Evolutionary conservation across 352 stramenopile genomes (phyloP), one percentile per base, ranked within the genome.

Genomic region (Globisporangium perplexum): DNA sequence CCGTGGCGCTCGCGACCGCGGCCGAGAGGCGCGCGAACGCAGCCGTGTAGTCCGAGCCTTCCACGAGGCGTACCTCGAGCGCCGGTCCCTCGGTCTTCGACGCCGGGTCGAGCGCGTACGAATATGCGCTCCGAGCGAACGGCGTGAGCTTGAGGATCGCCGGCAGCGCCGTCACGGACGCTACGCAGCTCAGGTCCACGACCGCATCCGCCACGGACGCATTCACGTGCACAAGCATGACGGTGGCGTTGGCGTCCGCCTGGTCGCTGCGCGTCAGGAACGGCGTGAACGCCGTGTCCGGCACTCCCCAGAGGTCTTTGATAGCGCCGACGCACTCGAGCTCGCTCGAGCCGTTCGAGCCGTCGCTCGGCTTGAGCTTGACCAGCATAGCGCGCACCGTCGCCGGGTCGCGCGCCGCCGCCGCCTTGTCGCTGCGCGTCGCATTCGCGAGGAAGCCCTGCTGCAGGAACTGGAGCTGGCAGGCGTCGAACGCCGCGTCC

Each of bases 101-200:
- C 24, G 64, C 68, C 5, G 47, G 49, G 8, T 65, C 62, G 18
- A 59, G 60, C 0, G 64, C 63, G 15, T 80, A 59, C 39, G 60
- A 63, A 31, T 71, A 72, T 24, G 70, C 72, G n/a, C 72, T 81
- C n/a, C 72, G 72, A 0, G 75, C 77, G 52, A 88, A 88, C 28
- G 77, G 77, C 62, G 74, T 88, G 49, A 88, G 74, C 60, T 88
- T 88, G 49, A 88, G 63, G 66, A 88, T 79, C 0, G 77, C 65
- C 12, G 77, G 77, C 31, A 88, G 41, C 7, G 71, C 57, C 3
- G 73, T 81, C 22, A 86, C 78, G 43, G 67, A 77, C 18, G 64
- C 53, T 5, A 89, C 58, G 31, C 78, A 89, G 3, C 67, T 57
- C 14, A 87, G 54, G 15, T 71, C 69, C 1, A 81, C 41, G 11